phyloP scores from a whole-genome alignment of 148 eudicot genomes.

The Tetragonia tetragonoides region DNA sequence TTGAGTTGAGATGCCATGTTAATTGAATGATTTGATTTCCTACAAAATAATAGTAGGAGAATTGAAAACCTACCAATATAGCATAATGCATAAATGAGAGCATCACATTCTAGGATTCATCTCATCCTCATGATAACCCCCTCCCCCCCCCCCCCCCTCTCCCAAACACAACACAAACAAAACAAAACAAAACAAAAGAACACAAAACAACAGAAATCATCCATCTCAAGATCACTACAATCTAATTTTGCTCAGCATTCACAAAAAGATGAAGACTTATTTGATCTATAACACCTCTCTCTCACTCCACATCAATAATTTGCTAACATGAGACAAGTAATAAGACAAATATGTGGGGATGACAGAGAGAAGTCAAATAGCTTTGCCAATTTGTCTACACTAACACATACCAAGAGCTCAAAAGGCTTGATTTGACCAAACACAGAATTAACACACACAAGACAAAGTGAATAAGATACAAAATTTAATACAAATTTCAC shows the following conservation, averaged over 20 bases:
- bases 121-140: neutral
- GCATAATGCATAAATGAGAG: conserved; percentile 2
- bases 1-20: conserved; percentile 43
- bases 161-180: neutral
- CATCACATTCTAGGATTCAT: conserved; percentile 13
- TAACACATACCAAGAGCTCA: neutral
- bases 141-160: no score
- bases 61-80: conserved; percentile 6
- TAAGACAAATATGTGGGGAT: conserved; percentile 15
- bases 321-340: conserved; percentile 15
- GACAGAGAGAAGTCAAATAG: neutral
- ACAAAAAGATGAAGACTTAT: conserved; percentile 14
- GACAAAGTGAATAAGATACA: conserved; percentile 4
- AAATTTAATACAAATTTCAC: neutral
- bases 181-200: neutral
- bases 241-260: conserved; percentile 1
- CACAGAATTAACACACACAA: conserved; percentile 9
- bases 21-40: conserved; percentile 2
- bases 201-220: neutral
- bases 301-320: neutral
- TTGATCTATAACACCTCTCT: conserved; percentile 2
- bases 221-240: conserved; percentile 16
- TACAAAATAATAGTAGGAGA: conserved; percentile 20
- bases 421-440: conserved; percentile 17
- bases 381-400: neutral